Evolutionary conservation across 371 early-diverging fungal species (phyloP), one percentile per base, ranked within the genome.

Genomic region (Apophysomyces elegans): DNA sequence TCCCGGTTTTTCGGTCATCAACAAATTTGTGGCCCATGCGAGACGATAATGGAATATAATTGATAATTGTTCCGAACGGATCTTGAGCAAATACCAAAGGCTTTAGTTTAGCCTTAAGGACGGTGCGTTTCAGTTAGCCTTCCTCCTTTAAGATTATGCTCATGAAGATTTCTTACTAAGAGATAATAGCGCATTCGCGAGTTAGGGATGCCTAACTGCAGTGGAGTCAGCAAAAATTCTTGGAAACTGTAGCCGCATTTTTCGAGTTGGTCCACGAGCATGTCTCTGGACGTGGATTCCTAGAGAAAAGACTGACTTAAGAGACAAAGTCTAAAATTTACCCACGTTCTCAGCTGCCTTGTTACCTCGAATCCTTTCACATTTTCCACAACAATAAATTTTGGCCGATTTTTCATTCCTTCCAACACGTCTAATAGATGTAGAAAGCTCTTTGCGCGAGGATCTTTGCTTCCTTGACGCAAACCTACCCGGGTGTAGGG

Each of bases 291-390:
- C 57, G 87, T 86, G 0, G 90, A 90, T 58, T 76, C 81, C 83
- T 84, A 26, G 32, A 26, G 32, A 26, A 26, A 26, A 26, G 32
- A 26, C 2, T 26, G 32, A 2, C 32, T 26, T 26, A 73, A 14
- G 26, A 13, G 18, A 21, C 13, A 18, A 37, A 21, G 18, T 50
- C 9, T 21, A 8, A 26, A 8, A 26, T 50, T 18, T 21, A 50
- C 7, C 36, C 13, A 14, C 37, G 45, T 16, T 9, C 7, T 12
- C 5, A 54, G 37, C 12, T 35, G 47, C 14, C 39, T 32, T 37
- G 36, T 56, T 74, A 81, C 89, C 72, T 95, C 94, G 62, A 95
- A 94, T 4, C 93, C 93, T 47, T 88, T 86, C 41, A 95, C 95
- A 72, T 95, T 94, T 72, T 95, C 95, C 5, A 95, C 77, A 18